Conservation (phyloP, 345 rosid genomes). For the Garcia nutans region DNA sequence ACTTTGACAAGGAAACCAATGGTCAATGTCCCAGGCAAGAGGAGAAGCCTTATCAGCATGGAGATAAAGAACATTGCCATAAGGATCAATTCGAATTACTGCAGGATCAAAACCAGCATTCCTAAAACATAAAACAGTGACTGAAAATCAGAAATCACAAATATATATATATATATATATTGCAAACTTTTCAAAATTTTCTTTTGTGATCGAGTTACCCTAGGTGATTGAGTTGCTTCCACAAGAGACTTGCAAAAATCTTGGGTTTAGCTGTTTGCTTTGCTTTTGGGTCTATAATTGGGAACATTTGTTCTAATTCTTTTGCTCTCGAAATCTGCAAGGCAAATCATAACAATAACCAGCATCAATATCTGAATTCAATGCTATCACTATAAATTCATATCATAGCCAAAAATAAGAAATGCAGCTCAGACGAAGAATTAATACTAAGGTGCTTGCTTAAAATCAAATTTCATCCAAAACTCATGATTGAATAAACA, state of each 20-base stretch:
- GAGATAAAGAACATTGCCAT: constrained; percentile 83
- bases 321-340: constrained; percentile 46
- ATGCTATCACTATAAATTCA: neutral
- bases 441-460: neutral
- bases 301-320: constrained; percentile 64
- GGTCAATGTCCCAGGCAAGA: constrained; percentile 92
- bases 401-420: neutral
- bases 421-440: neutral
- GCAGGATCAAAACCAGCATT: constrained; percentile 98
- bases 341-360: constrained; percentile 6
- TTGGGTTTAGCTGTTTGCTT: constrained; percentile 65
- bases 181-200: neutral
- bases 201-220: constrained; percentile 42
- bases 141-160: constrained; percentile 15
- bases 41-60: constrained; percentile 97
- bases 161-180: too few relatives aligned
- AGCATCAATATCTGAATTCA: neutral
- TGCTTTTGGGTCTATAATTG: constrained; percentile 65
- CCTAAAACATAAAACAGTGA: constrained; percentile 35
- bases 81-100: constrained; percentile 76
- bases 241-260: constrained; percentile 62
- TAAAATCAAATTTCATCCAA: neutral
- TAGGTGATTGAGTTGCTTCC: constrained; percentile 92
- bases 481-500: neutral
- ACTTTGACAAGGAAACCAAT: constrained; percentile 97